These are phyloP conservation scores for Oryza punctata DNA, from an alignment of 176 grass and related monocot genomes.

Conservation along the genomic window DNA sequence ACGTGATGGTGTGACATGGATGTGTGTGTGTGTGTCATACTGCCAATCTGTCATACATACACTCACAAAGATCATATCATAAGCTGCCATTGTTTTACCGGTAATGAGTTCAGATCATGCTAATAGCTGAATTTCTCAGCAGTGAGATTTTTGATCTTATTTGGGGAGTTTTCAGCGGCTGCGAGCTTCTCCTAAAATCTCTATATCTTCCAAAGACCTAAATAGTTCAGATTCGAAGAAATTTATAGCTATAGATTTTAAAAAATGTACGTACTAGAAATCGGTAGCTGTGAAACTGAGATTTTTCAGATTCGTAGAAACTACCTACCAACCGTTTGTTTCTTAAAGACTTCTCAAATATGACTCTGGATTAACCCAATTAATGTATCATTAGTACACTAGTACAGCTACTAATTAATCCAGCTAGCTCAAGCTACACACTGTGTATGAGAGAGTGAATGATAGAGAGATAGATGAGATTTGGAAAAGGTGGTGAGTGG, in stretches of 20 bases:
- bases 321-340: too few species aligned
- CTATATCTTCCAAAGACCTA: too few species aligned
- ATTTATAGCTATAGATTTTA: too few species aligned
- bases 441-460: not conserved
- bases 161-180: too few species aligned
- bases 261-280: too few species aligned
- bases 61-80: not conserved
- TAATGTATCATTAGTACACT: not conserved
- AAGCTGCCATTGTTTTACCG: not conserved
- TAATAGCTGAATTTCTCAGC: not conserved
- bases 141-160: not conserved
- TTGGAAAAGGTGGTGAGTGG: not conserved
- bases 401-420: not conserved
- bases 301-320: too few species aligned
- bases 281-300: too few species aligned
- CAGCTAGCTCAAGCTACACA: not conserved
- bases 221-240: too few species aligned
- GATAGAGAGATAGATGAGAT: not conserved
- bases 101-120: too few species aligned
- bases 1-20: slow-evolving; percentile 33
- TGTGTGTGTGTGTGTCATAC: slow-evolving; percentile 39
- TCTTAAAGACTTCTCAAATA: too few species aligned
- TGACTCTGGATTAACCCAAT: not conserved
- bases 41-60: not conserved
- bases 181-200: too few species aligned